Conservation (phyloP, 352 stramenopile species). For the Phytophthora cryptogea region DNA sequence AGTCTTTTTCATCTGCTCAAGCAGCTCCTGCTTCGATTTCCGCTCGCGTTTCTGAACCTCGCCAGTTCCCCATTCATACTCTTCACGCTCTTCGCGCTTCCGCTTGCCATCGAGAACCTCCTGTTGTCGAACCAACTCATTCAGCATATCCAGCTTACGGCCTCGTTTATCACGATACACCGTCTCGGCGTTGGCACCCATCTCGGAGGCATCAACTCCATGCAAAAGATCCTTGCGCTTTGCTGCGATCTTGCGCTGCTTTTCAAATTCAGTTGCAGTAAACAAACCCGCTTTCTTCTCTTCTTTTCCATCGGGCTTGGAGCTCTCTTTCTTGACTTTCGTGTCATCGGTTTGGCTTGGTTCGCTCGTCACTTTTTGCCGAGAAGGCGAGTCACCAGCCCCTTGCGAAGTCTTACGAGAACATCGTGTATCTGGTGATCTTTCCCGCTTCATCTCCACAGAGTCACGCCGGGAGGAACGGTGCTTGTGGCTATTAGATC, state of each 20-base stretch:
- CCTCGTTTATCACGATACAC: slow-evolving; percentile 86
- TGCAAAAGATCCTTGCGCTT: slow-evolving; percentile 60
- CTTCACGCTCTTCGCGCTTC: slow-evolving; percentile 73
- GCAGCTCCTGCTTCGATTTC: slow-evolving; percentile 54
- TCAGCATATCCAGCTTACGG: slow-evolving; percentile 87
- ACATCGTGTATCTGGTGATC: background rate
- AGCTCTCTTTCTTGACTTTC: slow-evolving; percentile 13
- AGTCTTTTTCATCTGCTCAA: slow-evolving; percentile 66
- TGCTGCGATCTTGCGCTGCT: slow-evolving; percentile 53
- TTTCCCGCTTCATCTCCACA: slow-evolving; percentile 11
- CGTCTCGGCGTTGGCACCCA: slow-evolving; percentile 79
- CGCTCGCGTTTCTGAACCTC: slow-evolving; percentile 80
- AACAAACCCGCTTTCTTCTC: slow-evolving; percentile 66
- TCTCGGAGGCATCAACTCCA: slow-evolving; percentile 54
- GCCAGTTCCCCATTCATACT: slow-evolving; percentile 87
- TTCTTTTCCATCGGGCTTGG: slow-evolving; percentile 4
- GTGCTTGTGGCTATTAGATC: slow-evolving; percentile 21
- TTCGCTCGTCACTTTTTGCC: slow-evolving; percentile 8
- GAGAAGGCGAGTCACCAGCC: background rate
- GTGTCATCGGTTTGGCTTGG: background rate
- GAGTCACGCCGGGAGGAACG: slow-evolving; percentile 10
- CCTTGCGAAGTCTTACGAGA: background rate
- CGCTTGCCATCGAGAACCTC: slow-evolving; percentile 79
- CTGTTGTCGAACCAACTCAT: slow-evolving; percentile 81
- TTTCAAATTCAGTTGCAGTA: slow-evolving; percentile 68